Percentiles rank a stretch among this genome's conserved stretches.
Evolutionary conservation across 225 moss, liverwort and hornwort species (phyloP).

Genomic region (Antitrichia curtipendula): DNA sequence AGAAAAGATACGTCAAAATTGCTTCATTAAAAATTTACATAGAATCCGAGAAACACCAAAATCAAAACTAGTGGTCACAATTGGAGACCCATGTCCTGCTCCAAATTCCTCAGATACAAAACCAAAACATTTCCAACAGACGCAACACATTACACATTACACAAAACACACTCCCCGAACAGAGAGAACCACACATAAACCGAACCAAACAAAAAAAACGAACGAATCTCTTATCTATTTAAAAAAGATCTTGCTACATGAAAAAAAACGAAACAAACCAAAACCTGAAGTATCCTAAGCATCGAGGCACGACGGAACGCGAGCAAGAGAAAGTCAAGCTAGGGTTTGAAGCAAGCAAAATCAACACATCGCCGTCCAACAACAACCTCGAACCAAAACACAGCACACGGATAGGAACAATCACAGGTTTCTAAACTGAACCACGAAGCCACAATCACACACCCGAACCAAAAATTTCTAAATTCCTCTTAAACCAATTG

Average conservation of each 20-base stretch:
- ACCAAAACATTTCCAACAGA: not conserved
- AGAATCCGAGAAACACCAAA: not conserved
- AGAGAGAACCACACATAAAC: not conserved
- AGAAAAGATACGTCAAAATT: not conserved
- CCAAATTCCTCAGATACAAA: not conserved
- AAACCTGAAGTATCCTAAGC: not conserved
- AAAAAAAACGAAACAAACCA: not conserved
- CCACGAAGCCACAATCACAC: not conserved
- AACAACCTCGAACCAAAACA: not conserved
- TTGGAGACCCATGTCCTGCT: not conserved
- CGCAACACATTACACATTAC: not conserved
- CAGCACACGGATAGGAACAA: not conserved
- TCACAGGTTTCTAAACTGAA: too few relatives aligned
- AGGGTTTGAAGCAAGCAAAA: not conserved
- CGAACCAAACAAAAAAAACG: not conserved
- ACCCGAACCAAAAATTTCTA: not conserved
- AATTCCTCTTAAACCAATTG: not conserved
- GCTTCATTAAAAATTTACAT: not conserved
- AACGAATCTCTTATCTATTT: not conserved
- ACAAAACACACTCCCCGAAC: not conserved
- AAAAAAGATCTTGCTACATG: not conserved
- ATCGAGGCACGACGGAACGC: not conserved
- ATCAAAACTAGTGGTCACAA: not conserved
- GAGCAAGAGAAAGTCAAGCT: not conserved
- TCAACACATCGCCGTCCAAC: not conserved